Base-by-base conservation (phyloP, 2,329 filamentous ascomycete genomes). In the Dryadomyces quercus-mongolicae region DNA sequence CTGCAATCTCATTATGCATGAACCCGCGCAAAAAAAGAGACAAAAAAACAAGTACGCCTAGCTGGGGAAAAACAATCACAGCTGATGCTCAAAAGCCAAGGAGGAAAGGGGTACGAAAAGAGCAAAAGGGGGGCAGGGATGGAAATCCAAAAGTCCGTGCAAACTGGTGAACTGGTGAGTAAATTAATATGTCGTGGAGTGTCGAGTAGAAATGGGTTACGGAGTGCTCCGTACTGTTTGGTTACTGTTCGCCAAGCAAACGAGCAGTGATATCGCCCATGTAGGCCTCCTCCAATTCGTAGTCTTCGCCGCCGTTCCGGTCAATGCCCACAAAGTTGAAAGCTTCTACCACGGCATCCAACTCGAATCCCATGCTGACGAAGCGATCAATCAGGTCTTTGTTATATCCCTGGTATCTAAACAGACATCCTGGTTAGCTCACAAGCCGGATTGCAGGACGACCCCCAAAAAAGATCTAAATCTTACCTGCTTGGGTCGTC, bases 181-280 rank as follows among this genome's bases (percentile, higher is more conserved):
- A 22, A 21, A 46, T 46, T 42, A 42, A 42, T 5, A 5, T n/a
- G 38, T 15, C 9, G 38, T 3, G n/a, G n/a, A n/a, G n/a, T n/a
- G n/a, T n/a, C n/a, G n/a, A n/a, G n/a, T n/a, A n/a, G n/a, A n/a
- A n/a, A n/a, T n/a, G n/a, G n/a, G n/a, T n/a, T n/a, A n/a, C n/a
- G n/a, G n/a, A n/a, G n/a, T n/a, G n/a, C n/a, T n/a, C n/a, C n/a
- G 38, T n/a, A 42, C 16, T 15, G 38, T 10, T 20, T 18, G 6
- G 16, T 18, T 51, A 84, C 65, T 81, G 78, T 68, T 96, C 91
- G 42, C 87, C 87, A 38, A 96, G 81, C 7, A 97, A 77, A 55
- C 86, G 78, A 18, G 89, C 88, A 0, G 88, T 95, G 58, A 97
- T 85, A 61, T 95, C 90, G 3, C 88, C 89, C 79, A 95, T 88